Evolutionary conservation across 148 eudicot genomes (phyloP).

Genomic region (Cornus suecica): DNA sequence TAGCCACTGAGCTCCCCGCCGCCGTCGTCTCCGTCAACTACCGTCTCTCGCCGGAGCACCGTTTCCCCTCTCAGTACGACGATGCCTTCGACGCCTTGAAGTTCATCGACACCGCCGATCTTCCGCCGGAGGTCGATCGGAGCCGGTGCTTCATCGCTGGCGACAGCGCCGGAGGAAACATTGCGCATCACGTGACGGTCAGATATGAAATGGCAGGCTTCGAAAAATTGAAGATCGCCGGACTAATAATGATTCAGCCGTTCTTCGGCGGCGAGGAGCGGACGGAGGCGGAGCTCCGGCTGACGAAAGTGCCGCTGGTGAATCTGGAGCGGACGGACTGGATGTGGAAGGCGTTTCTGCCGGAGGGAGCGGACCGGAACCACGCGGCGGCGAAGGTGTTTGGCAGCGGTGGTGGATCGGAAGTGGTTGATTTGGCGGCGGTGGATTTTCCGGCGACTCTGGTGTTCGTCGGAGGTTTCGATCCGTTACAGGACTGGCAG

Average conservation of each 20-base stretch:
- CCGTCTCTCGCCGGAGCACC: no score
- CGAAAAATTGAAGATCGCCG: no score
- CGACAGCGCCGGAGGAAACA: no score
- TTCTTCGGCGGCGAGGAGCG: no score
- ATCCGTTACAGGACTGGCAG: constrained; percentile 19
- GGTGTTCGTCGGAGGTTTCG: neutral
- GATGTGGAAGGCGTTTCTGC: neutral
- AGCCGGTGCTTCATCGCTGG: constrained; percentile 6
- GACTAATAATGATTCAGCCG: no score
- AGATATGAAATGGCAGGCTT: no score
- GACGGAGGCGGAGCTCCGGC: no score
- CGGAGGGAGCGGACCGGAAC: constrained; percentile 14
- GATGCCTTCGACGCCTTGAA: no score
- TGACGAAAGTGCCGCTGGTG: neutral
- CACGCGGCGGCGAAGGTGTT: constrained; percentile 21
- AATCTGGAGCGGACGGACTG: neutral
- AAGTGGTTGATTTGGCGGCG: neutral
- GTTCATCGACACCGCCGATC: neutral
- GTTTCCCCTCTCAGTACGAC: no score
- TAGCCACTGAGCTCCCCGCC: no score
- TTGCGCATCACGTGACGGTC: no score
- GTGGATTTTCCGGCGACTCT: constrained; percentile 15
- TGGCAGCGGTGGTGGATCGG: neutral
- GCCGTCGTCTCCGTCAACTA: no score
- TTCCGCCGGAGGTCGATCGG: constrained; percentile 4